Base-by-base conservation (phyloP, 2,329 filamentous ascomycete genomes). In the Neonectria ditissima region DNA sequence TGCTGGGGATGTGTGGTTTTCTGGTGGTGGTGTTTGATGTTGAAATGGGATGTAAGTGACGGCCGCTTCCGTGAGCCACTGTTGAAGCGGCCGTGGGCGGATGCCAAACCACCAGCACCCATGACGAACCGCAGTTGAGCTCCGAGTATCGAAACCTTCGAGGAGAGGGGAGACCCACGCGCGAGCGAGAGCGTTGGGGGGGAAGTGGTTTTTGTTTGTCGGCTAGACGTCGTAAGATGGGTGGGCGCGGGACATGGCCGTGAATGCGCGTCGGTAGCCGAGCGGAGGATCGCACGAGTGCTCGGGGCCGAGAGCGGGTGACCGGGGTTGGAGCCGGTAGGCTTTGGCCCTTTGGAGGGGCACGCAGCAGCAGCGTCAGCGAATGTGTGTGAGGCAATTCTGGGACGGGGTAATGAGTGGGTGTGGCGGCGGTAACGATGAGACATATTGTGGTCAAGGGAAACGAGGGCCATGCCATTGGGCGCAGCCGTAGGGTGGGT, bases 251-350 rank as follows among this genome's bases (percentile, higher is more conserved):
- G 58, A 57, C 59, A 68, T 62, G 55, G 63, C 63, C 65, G 59
- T 56, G 53, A 61, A 59, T 63, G 65, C 62, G 61, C 55, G 62
- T 72, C 70, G 70, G 70, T 72, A 72, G 65, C 70, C 70, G 70
- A 72, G 69, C 67, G 63, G 62, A 67, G 59, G 47, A 61, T 71
- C 69, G 67, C 68, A 47, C 53, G 56, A 63, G 62, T 57, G 50
- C 67, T 69, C 68, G 68, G 68, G 60, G 62, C 68, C 69, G 68
- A 72, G 66, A 57, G 63, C 48, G 62, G 66, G 65, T 34, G 39
- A 44, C 52, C 37, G 51, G 41, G 28, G 24, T 26, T 22, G 28
- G 45, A 34, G 32, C 62, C 59, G 62, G 62, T 58, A 55, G 50
- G 55, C 14, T 28, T 65, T 58, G 58, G 50, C 53, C 14, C 30